These are phyloP conservation scores for Sistotremastrum suecicum DNA, from an alignment of 768 basidiomycete species.

Conservation along the genomic window DNA sequence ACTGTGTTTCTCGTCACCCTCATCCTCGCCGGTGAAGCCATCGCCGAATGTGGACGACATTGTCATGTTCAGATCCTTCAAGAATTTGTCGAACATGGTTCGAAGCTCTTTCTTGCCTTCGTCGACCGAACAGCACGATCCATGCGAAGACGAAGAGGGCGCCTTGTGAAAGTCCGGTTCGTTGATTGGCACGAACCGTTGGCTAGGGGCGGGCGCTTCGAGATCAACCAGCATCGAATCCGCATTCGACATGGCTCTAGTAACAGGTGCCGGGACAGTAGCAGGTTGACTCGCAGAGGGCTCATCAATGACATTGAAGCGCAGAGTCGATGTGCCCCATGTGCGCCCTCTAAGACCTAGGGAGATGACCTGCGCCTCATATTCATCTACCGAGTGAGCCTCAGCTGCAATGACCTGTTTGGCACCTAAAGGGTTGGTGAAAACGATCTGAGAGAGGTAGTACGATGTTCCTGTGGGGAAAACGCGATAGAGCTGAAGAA, in stretches of 20 bases:
- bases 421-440: slow-evolving; percentile 43
- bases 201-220: slow-evolving; percentile 7
- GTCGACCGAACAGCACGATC: slow-evolving; percentile 29
- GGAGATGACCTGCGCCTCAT: slow-evolving; percentile 32
- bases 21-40: slow-evolving; percentile 5
- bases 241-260: slow-evolving; percentile 17
- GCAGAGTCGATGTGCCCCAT: slow-evolving; percentile 47
- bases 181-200: slow-evolving; percentile 11
- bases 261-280: not conserved
- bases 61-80: slow-evolving; percentile 35
- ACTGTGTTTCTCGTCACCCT: not conserved
- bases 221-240: slow-evolving; percentile 5
- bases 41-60: slow-evolving; percentile 24
- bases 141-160: slow-evolving; percentile 7
- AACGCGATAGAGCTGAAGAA: slow-evolving; percentile 48
- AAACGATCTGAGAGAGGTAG: slow-evolving; percentile 53
- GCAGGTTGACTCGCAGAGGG: slow-evolving; percentile 8
- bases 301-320: slow-evolving; percentile 48
- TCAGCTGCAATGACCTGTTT: slow-evolving; percentile 51
- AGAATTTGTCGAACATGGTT: slow-evolving; percentile 33
- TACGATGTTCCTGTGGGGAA: slow-evolving; percentile 49
- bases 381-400: slow-evolving; percentile 45
- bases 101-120: slow-evolving; percentile 37
- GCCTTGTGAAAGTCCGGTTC: slow-evolving; percentile 4
- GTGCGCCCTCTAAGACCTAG: slow-evolving; percentile 26